A percentile compares a stretch with the other conserved stretches of the same genome.
Conservation (phyloP, 345 rosid species). For the Brassica incana region DNA sequence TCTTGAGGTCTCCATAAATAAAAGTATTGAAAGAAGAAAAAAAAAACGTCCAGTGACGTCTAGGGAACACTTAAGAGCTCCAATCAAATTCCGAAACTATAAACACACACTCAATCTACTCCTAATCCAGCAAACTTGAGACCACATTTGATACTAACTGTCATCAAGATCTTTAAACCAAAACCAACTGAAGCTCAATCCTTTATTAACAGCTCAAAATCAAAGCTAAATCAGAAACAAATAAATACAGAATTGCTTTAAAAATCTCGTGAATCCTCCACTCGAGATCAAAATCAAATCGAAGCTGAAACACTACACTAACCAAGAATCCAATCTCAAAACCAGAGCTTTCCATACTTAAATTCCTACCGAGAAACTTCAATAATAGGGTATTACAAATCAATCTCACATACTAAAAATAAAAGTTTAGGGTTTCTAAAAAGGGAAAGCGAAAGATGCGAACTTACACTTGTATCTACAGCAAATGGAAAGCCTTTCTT, state of each 20-base stretch:
- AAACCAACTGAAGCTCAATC: conserved; percentile 4
- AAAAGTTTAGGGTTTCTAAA: conserved; percentile 48
- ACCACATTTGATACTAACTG: conserved; percentile 4
- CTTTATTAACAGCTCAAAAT: conserved; percentile 2
- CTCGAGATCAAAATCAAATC: conserved; percentile 17
- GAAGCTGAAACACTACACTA: conserved; percentile 10
- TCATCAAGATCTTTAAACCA: background rate
- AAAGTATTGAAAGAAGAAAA: no score
- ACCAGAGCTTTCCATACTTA: background rate
- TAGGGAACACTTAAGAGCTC: no score
- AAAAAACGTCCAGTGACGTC: no score
- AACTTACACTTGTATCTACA: conserved; percentile 42
- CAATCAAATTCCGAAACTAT: no score
- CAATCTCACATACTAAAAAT: background rate
- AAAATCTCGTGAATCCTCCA: background rate
- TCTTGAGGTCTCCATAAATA: no score
- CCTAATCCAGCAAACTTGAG: conserved; percentile 1
- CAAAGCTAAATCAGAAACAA: background rate
- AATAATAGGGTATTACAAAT: background rate
- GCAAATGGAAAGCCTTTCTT: conserved; percentile 30
- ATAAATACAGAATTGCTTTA: background rate
- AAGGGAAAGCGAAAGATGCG: conserved; percentile 18
- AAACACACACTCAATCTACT: background rate
- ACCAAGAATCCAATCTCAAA: conserved; percentile 3
- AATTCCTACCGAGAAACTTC: conserved; percentile 10